phyloP scores from a whole-genome alignment of 805 yeast species.

The Candida ipomoeae region DNA sequence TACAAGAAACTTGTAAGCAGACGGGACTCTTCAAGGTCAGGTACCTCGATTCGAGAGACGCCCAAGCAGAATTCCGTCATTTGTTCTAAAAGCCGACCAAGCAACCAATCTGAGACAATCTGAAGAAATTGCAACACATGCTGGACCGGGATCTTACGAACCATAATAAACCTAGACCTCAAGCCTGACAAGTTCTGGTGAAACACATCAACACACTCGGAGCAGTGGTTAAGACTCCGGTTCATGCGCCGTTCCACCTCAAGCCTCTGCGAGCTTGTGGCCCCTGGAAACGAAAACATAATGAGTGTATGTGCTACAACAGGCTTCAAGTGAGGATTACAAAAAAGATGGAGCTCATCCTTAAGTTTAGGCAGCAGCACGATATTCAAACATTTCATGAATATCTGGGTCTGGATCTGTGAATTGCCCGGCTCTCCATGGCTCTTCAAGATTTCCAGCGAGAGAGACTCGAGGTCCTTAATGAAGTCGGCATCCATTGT shows the following conservation, averaged over 20 bases:
- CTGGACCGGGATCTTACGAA: constrained; percentile 39
- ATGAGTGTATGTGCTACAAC: constrained; percentile 53
- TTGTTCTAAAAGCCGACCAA: constrained; percentile 10
- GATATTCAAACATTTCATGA: constrained; percentile 21
- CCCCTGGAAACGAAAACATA: constrained; percentile 51
- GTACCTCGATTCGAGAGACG: constrained; percentile 2
- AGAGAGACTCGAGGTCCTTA: constrained; percentile 11
- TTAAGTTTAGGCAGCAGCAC: constrained; percentile 14
- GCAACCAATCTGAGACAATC: constrained; percentile 37
- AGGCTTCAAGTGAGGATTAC: constrained; percentile 46
- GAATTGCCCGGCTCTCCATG: constrained; percentile 26
- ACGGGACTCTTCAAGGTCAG: not conserved
- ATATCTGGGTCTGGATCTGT: constrained; percentile 24
- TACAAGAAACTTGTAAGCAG: constrained; percentile 19
- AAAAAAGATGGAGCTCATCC: constrained; percentile 46
- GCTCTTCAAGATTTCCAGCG: constrained; percentile 22
- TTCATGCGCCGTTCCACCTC: constrained; percentile 40
- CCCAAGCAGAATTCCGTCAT: constrained; percentile 7
- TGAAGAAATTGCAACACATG: constrained; percentile 30
- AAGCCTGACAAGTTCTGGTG: constrained; percentile 50
- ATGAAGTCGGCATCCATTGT: constrained; percentile 4
- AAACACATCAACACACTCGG: constrained; percentile 50
- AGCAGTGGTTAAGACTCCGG: constrained; percentile 44
- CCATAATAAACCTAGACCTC: constrained; percentile 47
- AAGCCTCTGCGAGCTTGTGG: constrained; percentile 28